These are phyloP conservation scores for Globisporangium emineosum DNA, from an alignment of 352 stramenopile genomes.

Conservation along the genomic window DNA sequence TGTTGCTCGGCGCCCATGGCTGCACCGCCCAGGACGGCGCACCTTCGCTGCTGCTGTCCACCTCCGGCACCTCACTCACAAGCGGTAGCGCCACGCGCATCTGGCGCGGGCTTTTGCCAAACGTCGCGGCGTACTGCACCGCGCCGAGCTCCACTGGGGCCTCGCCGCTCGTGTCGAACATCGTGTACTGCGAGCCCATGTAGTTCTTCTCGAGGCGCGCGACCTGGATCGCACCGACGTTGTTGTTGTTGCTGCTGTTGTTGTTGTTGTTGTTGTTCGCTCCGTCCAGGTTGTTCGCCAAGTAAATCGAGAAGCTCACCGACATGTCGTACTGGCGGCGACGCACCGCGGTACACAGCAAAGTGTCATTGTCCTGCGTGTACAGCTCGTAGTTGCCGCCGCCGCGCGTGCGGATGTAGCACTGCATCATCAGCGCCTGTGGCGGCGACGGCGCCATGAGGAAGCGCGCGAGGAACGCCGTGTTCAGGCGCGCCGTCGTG, in stretches of 20 bases:
- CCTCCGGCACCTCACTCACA: slow-evolving; percentile 38
- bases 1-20: slow-evolving; percentile 49
- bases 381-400: slow-evolving; percentile 85
- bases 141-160: slow-evolving; percentile 59
- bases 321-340: slow-evolving; percentile 87
- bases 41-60: slow-evolving; percentile 41
- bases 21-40: slow-evolving; percentile 51
- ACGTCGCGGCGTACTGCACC: slow-evolving; percentile 83
- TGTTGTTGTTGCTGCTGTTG: slow-evolving; percentile 14
- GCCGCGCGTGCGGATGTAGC: slow-evolving; percentile 81
- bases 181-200: slow-evolving; percentile 87
- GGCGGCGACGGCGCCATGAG: slow-evolving; percentile 54
- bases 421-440: slow-evolving; percentile 78
- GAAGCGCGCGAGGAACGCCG: slow-evolving; percentile 50
- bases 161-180: slow-evolving; percentile 67
- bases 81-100: slow-evolving; percentile 78
- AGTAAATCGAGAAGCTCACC: slow-evolving; percentile 77
- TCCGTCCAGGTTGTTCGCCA: slow-evolving; percentile 50
- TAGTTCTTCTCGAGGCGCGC: slow-evolving; percentile 86
- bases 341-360: slow-evolving; percentile 73
- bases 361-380: slow-evolving; percentile 75
- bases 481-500: slow-evolving; percentile 52
- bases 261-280: slow-evolving; percentile 17
- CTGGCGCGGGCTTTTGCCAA: slow-evolving; percentile 82
- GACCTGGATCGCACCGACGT: slow-evolving; percentile 41